Base-by-base conservation (phyloP, 1,284 basidiomycete species). In the Hemileia vastatrix region DNA sequence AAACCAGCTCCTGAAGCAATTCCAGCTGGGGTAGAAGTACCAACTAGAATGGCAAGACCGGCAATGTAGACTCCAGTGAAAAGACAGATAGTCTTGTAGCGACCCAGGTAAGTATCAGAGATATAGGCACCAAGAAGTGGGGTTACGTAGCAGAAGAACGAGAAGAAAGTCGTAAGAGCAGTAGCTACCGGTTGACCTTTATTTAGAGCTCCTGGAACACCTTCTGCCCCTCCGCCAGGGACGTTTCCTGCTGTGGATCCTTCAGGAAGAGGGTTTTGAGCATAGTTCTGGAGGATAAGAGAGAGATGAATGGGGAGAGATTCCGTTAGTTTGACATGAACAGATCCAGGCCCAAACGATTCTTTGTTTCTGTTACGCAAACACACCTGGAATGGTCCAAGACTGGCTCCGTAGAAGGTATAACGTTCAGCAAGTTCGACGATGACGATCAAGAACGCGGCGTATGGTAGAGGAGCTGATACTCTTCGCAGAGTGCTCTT, bases 361-460 rank as follows among this genome's bases (percentile, higher is more conserved):
- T 13, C 13, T 21, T 15, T 51, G 49, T 15, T 13, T 13, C 11
- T 32, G 13, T 15, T 13, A 32, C 27, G 27, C 27, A 27, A 27
- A 27, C 27, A 27, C 27, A 27, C 27, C 27, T 27, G n/a, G n/a
- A n/a, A n/a, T n/a, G n/a, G n/a, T n/a, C n/a, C 36, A 11, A 40
- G 68, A n/a, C 66, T 61, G 24, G 66, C 68, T 1, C 73, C 72
- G 60, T 75, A 75, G n/a, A n/a, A n/a, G n/a, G n/a, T n/a, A n/a
- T n/a, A n/a, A n/a, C n/a, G n/a, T 64, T 75, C 74, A 2, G 74
- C 72, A 19, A 76, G 62, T 67, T 76, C 74, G 64, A 72, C 73
- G 53, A 76, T 65, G 19, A 68, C 72, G 54, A 76, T 69, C 24
- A 68, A 54, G 64, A 69, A 76, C n/a, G n/a, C n/a, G n/a, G n/a